phyloP scores from a whole-genome alignment of 352 stramenopile genomes.

The Blastocystis sp. region DNA sequence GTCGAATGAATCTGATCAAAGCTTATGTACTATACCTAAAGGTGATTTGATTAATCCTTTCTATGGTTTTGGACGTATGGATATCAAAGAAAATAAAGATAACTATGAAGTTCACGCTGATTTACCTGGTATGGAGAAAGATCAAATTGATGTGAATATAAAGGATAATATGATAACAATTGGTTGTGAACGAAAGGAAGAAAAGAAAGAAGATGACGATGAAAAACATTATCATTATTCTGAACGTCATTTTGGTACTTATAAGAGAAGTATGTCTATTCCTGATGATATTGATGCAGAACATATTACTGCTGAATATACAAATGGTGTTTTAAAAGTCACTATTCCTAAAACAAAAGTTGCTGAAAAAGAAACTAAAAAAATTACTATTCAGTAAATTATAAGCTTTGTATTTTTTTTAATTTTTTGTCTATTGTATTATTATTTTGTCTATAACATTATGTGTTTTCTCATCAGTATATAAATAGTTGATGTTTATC shows the following conservation, averaged over 20 bases:
- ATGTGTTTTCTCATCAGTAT: too few species aligned
- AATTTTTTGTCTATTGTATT: slow-evolving; percentile 1
- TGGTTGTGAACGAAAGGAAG: slow-evolving; percentile 19
- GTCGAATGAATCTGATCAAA: too few species aligned
- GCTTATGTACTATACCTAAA: too few species aligned
- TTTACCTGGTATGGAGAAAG: slow-evolving; percentile 9
- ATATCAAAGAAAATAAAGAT: background rate
- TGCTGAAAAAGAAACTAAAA: background rate
- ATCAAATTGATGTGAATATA: background rate
- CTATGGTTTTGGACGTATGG: slow-evolving; percentile 9
- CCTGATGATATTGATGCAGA: slow-evolving; percentile 12
- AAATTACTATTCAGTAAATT: slow-evolving; percentile 1
- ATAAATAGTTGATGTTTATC: too few species aligned
- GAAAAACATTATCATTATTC: slow-evolving; percentile 19
- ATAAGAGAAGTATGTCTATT: slow-evolving; percentile 18
- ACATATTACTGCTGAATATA: slow-evolving; percentile 8
- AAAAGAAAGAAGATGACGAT: background rate
- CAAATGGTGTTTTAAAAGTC: slow-evolving; percentile 14
- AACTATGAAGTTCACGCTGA: background rate
- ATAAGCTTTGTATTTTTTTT: background rate
- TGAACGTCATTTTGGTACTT: slow-evolving; percentile 20
- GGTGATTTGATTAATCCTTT: background rate
- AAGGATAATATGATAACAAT: background rate
- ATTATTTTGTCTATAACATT: too few species aligned
- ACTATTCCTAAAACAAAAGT: slow-evolving; percentile 10